Evolutionary conservation across 257 asterid genomes (phyloP).

Genomic region (Plantago ovata): DNA sequence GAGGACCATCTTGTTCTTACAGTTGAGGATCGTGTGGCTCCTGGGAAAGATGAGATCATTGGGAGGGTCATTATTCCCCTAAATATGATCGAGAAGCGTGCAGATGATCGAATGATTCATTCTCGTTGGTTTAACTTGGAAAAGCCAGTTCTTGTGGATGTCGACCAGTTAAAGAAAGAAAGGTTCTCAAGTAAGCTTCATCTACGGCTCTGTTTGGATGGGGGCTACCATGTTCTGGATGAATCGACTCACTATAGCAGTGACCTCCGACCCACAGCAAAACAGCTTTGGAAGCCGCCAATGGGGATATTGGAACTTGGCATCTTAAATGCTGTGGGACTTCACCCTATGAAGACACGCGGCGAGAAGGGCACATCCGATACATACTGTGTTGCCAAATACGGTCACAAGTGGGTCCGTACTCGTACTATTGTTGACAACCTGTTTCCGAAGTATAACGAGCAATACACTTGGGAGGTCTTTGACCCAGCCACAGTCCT

Average conservation of each 20-base stretch:
- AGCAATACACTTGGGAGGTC: slow-evolving; percentile 91
- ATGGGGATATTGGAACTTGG: slow-evolving; percentile 80
- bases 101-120: slow-evolving; percentile 73
- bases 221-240: slow-evolving; percentile 92
- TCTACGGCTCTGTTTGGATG: slow-evolving; percentile 79
- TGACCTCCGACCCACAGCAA: slow-evolving; percentile 91
- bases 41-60: slow-evolving; percentile 81
- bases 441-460: slow-evolving; percentile 72
- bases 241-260: slow-evolving; percentile 85
- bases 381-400: slow-evolving; percentile 85
- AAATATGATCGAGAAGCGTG: slow-evolving; percentile 74
- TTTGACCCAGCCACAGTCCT: slow-evolving; percentile 88
- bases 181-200: slow-evolving; percentile 79
- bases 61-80: slow-evolving; percentile 81
- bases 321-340: slow-evolving; percentile 67
- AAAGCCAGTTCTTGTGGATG: slow-evolving; percentile 67
- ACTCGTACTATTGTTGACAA: slow-evolving; percentile 82
- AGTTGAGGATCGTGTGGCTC: slow-evolving; percentile 90
- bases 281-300: slow-evolving; percentile 83
- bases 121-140: slow-evolving; percentile 90
- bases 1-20: slow-evolving; percentile 82
- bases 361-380: slow-evolving; percentile 83
- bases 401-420: slow-evolving; percentile 86
- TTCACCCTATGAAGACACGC: slow-evolving; percentile 82
- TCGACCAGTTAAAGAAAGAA: slow-evolving; percentile 79